These are phyloP conservation scores for Pseudozyma sp. DNA, from an alignment of 1,284 basidiomycete species.

Conservation along the genomic window DNA sequence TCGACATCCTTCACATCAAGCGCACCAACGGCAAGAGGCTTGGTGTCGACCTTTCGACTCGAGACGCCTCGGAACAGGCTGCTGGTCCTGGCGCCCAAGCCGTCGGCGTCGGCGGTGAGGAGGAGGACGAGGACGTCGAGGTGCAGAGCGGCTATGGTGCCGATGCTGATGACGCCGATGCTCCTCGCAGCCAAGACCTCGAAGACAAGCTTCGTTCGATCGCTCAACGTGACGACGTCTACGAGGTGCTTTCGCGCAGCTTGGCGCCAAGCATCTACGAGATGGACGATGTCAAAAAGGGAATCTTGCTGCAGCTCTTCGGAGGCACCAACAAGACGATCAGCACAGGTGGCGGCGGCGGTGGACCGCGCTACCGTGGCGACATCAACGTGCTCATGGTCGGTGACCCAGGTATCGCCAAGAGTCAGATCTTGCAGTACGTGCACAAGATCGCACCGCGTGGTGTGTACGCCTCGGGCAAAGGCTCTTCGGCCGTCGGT, in stretches of 20 bases:
- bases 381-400: conserved; percentile 98
- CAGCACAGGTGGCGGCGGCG: conserved; percentile 88
- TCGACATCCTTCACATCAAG: conserved; percentile 93
- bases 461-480: conserved; percentile 86
- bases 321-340: conserved; percentile 98
- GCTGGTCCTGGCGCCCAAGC: conserved; percentile 73
- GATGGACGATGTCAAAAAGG: conserved; percentile 99
- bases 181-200: conserved; percentile 69
- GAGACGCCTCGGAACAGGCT: conserved; percentile 70
- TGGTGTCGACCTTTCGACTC: conserved; percentile 83
- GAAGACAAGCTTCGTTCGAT: conserved; percentile 77
- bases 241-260: conserved; percentile 84
- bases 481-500: conserved; percentile 97
- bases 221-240: conserved; percentile 82
- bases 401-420: conserved; percentile 97
- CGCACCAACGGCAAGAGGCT: conserved; percentile 78
- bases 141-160: conserved; percentile 30
- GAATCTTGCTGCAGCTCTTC: conserved; percentile 92
- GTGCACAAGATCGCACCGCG: conserved; percentile 98
- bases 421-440: conserved; percentile 89
- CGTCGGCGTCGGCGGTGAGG: conserved; percentile 86
- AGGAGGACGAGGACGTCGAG: conserved; percentile 69
- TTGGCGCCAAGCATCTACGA: conserved; percentile 96
- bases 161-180: conserved; percentile 34
- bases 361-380: conserved; percentile 93